Base-by-base conservation (phyloP, 2,329 filamentous ascomycete genomes). In the Colletotrichum tropicicola region DNA sequence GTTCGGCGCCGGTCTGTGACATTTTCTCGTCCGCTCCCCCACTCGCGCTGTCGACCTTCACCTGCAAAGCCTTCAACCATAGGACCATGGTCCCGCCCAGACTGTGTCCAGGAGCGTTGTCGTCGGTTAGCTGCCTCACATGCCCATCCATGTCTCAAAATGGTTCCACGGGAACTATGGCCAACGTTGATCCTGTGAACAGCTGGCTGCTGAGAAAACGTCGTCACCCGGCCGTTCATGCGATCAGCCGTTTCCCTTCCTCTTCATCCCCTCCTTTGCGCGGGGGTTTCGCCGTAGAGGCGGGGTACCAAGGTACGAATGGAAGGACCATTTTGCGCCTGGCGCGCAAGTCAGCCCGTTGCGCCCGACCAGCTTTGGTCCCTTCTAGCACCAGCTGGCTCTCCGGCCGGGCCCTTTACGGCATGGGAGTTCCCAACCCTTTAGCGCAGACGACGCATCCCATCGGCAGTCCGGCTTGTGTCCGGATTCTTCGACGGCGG, bases 141-240 rank as follows among this genome's bases (percentile, higher is more conserved):
- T 61, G 61, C 15, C 27, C n/a, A 15, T 37, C n/a, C 13, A 5
- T 51, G 43, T 55, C 49, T 52, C 49, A 55, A 28, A 37, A 12
- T 25, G 47, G 61, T 61, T 49, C 57, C 49, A 55, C 57, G 8
- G 23, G 17, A 28, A 45, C 43, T 25, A 30, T 43, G 30, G 17
- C 44, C 43, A 55, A 47, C 28, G 6, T 39, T 30, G 37, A 17
- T 61, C 17, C 51, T 27, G 28, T 39, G 23, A 39, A 27, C 21
- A 17, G 13, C 21, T 35, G 43, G 19, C 28, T 8, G 21, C 28
- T n/a, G 41, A 55, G 57, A 19, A 45, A 59, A 49, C 43, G 57
- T 60, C 35, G 57, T 55, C 43, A 55, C 17, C 49, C 57, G 56
- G 43, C 48, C 21, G 48, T 53, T 53, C 47, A 48, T 60, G 48